phyloP scores from a whole-genome alignment of 2,329 filamentous ascomycete species.

The Myriosclerotinia scirpicola region DNA sequence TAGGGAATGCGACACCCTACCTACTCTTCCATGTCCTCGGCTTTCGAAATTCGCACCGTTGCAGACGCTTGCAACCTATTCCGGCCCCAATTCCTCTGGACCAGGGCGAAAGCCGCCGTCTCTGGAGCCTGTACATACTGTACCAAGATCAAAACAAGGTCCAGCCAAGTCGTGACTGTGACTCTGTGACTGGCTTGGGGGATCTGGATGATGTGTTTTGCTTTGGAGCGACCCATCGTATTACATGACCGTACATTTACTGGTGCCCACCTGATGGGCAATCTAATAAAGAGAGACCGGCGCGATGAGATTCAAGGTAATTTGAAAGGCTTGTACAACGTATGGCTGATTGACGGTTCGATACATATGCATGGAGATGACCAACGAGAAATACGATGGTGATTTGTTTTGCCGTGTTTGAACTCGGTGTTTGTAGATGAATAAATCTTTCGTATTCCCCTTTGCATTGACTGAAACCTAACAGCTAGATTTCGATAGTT shows the following conservation, averaged over 20 bases:
- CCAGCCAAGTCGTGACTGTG: constrained; percentile 1
- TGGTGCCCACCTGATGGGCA: constrained; percentile 22
- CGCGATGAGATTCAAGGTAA: constrained; percentile 12
- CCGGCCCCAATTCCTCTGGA: constrained; percentile 22
- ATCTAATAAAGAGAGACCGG: constrained; percentile 12
- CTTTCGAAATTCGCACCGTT: constrained; percentile 26
- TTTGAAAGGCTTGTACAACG: constrained; percentile 17
- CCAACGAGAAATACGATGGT: constrained; percentile 12
- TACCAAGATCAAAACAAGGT: constrained; percentile 10
- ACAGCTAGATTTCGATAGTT: constrained; percentile 16
- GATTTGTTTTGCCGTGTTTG: constrained; percentile 1
- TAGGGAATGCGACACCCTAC: too few relatives aligned
- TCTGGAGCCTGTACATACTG: not conserved
- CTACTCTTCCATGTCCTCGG: constrained; percentile 3
- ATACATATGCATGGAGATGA: constrained; percentile 12
- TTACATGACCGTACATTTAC: constrained; percentile 11
- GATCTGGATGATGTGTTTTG: constrained; percentile 11
- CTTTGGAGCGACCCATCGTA: constrained; percentile 8
- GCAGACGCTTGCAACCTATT: constrained; percentile 32
- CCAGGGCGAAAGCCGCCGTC: not conserved
- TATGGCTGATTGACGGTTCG: constrained; percentile 22
- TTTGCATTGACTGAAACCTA: constrained; percentile 16
- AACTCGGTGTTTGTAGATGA: too few relatives aligned
- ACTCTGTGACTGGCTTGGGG: not conserved
- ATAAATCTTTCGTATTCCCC: constrained; percentile 4